Percentiles rank a stretch among this genome's conserved stretches.
These are phyloP conservation scores for Alternaria conjuncta DNA, from an alignment of 2,329 filamentous ascomycete genomes.

Conservation along the genomic window DNA sequence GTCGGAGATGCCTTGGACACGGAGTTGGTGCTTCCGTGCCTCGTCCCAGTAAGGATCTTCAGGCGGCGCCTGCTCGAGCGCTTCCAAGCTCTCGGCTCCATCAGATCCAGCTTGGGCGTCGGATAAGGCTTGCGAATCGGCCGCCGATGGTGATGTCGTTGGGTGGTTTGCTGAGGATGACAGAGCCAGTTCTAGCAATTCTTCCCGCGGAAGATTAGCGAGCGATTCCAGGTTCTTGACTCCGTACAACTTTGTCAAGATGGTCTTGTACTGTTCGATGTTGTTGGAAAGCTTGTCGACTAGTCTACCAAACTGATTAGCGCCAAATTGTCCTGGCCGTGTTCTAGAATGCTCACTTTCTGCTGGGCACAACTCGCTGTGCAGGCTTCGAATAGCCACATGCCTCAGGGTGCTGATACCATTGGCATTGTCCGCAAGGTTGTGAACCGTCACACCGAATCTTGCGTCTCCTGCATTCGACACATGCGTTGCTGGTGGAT, in stretches of 20 bases:
- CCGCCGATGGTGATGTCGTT: slow-evolving; percentile 42
- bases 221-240: slow-evolving; percentile 51
- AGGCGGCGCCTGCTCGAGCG: slow-evolving; percentile 73
- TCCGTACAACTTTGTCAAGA: slow-evolving; percentile 54
- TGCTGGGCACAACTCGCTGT: slow-evolving; percentile 76
- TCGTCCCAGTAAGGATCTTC: slow-evolving; percentile 73
- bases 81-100: slow-evolving; percentile 61
- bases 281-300: slow-evolving; percentile 61
- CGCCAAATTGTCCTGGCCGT: slow-evolving; percentile 43
- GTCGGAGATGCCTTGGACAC: slow-evolving; percentile 64
- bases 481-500: slow-evolving; percentile 67
- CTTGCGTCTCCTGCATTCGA: slow-evolving; percentile 80
- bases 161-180: slow-evolving; percentile 47
- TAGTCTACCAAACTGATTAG: slow-evolving; percentile 63
- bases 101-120: slow-evolving; percentile 52
- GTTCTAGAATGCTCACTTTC: slow-evolving; percentile 64
- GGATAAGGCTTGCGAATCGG: slow-evolving; percentile 43
- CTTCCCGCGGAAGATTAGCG: slow-evolving; percentile 50
- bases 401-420: slow-evolving; percentile 77
- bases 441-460: slow-evolving; percentile 84
- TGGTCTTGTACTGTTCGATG: slow-evolving; percentile 54
- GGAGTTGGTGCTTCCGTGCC: slow-evolving; percentile 52
- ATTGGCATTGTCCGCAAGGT: slow-evolving; percentile 82
- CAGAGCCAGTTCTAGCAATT: slow-evolving; percentile 54
- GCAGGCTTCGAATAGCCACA: slow-evolving; percentile 84